These are phyloP conservation scores for Isabelozyma heimii DNA, from an alignment of 805 yeast species.

Conservation along the genomic window DNA sequence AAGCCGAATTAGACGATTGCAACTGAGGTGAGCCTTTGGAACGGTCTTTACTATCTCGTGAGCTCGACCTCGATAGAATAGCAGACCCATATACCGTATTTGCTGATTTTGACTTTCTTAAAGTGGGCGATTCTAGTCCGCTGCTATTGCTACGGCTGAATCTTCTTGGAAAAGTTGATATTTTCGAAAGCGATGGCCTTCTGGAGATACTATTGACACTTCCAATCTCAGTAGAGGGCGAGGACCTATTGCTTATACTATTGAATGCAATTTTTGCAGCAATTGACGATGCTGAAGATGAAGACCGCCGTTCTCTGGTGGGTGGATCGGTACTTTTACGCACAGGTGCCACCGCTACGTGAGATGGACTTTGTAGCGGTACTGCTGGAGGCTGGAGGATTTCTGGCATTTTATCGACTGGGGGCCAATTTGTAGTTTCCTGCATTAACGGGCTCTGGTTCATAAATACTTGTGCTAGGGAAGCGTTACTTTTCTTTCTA, in stretches of 20 bases:
- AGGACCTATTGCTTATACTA: not conserved
- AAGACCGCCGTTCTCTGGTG: not conserved
- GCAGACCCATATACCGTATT: constrained; percentile 4
- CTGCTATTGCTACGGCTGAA: not conserved
- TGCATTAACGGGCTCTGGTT: constrained; percentile 1
- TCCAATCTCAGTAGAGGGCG: not conserved
- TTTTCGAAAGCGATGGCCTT: constrained; percentile 9
- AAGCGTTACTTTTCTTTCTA: constrained; percentile 13
- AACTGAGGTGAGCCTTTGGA: not conserved
- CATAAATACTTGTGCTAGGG: not conserved
- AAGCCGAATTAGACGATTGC: not conserved
- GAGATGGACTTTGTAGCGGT: not conserved
- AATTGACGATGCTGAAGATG: constrained; percentile 20
- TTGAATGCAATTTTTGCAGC: constrained; percentile 22
- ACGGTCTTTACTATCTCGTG: not conserved
- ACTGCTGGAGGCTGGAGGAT: not conserved
- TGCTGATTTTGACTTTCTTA: constrained; percentile 18
- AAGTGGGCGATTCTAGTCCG: constrained; percentile 5
- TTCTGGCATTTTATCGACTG: not conserved
- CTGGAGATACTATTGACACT: not conserved
- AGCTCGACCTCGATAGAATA: not conserved
- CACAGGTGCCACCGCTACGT: not conserved
- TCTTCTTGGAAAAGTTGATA: not conserved
- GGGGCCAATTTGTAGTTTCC: not conserved
- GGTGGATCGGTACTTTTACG: no score